Evolutionary conservation across 768 basidiomycete species (phyloP).

Genomic region (Mycena epipterygia): DNA sequence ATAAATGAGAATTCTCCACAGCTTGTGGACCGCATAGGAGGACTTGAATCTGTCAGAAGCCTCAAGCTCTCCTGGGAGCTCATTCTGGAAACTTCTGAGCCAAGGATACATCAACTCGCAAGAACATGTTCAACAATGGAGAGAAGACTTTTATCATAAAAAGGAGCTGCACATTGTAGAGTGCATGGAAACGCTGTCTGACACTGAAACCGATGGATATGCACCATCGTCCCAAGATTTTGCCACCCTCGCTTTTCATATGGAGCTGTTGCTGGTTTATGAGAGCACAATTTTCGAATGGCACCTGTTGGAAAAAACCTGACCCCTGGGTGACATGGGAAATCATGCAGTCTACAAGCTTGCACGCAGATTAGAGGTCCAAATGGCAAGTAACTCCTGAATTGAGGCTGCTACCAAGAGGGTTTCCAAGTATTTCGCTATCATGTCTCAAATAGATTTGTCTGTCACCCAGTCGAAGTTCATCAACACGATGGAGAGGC

Average conservation of each 20-base stretch:
- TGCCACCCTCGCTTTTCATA: neutral
- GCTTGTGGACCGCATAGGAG: conserved; percentile 5
- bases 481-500: no score
- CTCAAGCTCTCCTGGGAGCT: neutral
- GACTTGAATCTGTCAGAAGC: neutral
- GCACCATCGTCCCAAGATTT: neutral
- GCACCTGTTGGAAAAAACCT: neutral
- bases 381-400: no score
- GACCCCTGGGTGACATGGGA: neutral
- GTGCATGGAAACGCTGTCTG: no score
- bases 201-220: no score
- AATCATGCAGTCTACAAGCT: no score
- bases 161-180: neutral
- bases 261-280: neutral
- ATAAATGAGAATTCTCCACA: neutral
- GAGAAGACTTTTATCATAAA: neutral
- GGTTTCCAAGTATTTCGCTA: no score
- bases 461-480: no score
- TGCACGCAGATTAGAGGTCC: no score
- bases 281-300: neutral
- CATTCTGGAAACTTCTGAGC: neutral
- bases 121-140: neutral
- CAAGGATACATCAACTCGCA: no score
- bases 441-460: no score
- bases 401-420: no score